Evolutionary conservation across 495 filamentous ascomycete species (phyloP).

Genomic region (Annulohypoxylon nitens): DNA sequence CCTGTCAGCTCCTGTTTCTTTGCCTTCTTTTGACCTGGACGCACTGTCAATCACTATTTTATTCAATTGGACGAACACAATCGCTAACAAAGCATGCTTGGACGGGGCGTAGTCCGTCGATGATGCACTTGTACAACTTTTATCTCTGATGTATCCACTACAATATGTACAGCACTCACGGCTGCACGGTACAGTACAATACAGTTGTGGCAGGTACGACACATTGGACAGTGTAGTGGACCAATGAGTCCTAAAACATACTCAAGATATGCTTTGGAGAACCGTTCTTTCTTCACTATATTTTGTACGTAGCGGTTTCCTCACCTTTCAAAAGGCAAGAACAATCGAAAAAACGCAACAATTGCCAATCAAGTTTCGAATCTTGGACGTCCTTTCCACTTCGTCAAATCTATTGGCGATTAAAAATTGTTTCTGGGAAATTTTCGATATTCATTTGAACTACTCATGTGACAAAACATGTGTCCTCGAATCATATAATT

Average conservation of each 20-base stretch:
- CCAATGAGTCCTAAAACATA: constrained; percentile 14
- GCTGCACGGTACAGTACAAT: constrained; percentile 14
- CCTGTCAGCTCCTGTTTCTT: neutral
- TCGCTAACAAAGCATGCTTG: constrained; percentile 33
- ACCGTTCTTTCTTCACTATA: neutral
- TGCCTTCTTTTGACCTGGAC: constrained; percentile 19
- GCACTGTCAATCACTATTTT: constrained; percentile 23
- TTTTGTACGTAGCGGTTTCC: neutral
- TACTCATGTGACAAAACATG: constrained; percentile 16
- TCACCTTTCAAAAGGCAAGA: neutral
- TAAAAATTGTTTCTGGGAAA: neutral
- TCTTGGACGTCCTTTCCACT: neutral
- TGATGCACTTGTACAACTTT: constrained; percentile 22
- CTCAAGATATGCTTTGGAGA: constrained; percentile 2
- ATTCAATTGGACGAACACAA: constrained; percentile 26
- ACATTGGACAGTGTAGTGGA: neutral
- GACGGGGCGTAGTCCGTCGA: constrained; percentile 12
- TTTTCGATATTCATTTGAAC: neutral
- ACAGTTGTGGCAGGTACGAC: constrained; percentile 14
- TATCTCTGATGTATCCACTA: constrained; percentile 31
- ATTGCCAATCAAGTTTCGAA: neutral
- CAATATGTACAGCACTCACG: neutral
- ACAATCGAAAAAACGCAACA: neutral
- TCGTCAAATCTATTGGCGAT: constrained; percentile 4
- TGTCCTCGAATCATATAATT: constrained; percentile 16